Evolutionary conservation across 23 red algal genomes (phyloP).

Genomic region (Gracilaria vermiculophylla): DNA sequence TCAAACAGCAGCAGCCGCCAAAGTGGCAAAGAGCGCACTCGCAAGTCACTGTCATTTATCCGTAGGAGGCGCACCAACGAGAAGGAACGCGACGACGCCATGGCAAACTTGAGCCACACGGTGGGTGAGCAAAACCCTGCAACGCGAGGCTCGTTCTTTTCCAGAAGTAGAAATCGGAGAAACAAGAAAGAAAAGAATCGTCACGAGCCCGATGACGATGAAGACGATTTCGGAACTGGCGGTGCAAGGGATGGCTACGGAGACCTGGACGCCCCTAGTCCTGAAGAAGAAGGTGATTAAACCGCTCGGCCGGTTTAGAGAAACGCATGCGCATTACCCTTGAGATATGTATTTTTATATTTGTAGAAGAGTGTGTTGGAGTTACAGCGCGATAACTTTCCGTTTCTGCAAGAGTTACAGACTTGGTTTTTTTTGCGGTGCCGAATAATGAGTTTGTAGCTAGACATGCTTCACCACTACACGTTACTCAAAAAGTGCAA

Average conservation of each 20-base stretch:
- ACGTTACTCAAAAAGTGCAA: too few relatives aligned
- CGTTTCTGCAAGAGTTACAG: not conserved
- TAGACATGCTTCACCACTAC: not conserved
- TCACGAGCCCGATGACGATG: slow-evolving; percentile 11
- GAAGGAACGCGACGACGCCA: slow-evolving; percentile 15
- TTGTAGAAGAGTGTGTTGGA: not conserved
- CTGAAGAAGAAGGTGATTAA: not conserved
- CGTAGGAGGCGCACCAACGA: not conserved
- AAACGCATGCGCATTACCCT: not conserved
- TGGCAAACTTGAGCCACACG: not conserved
- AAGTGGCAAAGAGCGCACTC: not conserved
- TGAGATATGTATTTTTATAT: slow-evolving; percentile 6
- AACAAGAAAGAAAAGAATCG: not conserved
- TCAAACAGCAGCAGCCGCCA: too few relatives aligned
- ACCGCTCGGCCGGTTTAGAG: not conserved
- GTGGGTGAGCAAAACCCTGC: not conserved
- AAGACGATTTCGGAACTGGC: not conserved
- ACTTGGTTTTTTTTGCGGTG: not conserved
- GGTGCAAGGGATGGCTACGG: slow-evolving; percentile 41
- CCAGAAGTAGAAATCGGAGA: not conserved
- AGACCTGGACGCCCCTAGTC: not conserved
- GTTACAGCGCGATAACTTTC: not conserved
- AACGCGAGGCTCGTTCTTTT: not conserved
- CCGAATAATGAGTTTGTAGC: not conserved
- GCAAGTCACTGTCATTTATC: slow-evolving; percentile 47